phyloP scores from a whole-genome alignment of 805 yeast species.

The Trichomonascus vanleenenianus region DNA sequence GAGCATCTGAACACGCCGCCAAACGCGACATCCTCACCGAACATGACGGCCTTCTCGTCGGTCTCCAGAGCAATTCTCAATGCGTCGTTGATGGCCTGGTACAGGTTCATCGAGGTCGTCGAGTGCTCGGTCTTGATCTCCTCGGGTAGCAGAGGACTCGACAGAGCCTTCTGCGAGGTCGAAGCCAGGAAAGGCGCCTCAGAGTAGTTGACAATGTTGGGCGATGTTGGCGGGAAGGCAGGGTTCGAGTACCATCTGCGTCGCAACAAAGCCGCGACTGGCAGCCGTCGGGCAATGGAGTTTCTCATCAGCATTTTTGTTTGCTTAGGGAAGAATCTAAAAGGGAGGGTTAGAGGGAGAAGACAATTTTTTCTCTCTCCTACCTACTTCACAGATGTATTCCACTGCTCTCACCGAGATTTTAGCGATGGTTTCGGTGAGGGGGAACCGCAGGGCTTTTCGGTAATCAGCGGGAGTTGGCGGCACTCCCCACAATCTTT shows the following conservation, averaged over 20 bases:
- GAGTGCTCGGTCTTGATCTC: slow-evolving; percentile 12
- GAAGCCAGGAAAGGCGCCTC: slow-evolving; percentile 23
- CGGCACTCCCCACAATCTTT: no score
- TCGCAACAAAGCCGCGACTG: no score
- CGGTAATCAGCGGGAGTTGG: no score
- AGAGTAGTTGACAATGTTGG: slow-evolving; percentile 18
- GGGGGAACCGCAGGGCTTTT: no score
- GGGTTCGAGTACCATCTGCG: background rate
- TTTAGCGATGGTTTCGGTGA: no score
- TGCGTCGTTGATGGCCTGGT: slow-evolving; percentile 80
- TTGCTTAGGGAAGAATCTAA: background rate
- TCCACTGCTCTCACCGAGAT: no score
- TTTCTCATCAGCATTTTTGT: no score
- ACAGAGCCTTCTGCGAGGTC: slow-evolving; percentile 14
- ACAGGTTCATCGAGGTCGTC: slow-evolving; percentile 26
- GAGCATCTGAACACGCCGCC: slow-evolving; percentile 94
- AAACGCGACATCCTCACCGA: slow-evolving; percentile 96
- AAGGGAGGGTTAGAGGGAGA: background rate
- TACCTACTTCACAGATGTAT: background rate
- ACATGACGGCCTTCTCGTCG: slow-evolving; percentile 78
- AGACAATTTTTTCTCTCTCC: background rate
- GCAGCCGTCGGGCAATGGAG: no score
- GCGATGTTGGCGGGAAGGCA: slow-evolving; percentile 3
- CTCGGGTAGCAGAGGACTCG: slow-evolving; percentile 17
- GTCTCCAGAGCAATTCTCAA: slow-evolving; percentile 81